Evolutionary conservation across 345 rosid genomes (phyloP).

Genomic region (Geranium brycei): DNA sequence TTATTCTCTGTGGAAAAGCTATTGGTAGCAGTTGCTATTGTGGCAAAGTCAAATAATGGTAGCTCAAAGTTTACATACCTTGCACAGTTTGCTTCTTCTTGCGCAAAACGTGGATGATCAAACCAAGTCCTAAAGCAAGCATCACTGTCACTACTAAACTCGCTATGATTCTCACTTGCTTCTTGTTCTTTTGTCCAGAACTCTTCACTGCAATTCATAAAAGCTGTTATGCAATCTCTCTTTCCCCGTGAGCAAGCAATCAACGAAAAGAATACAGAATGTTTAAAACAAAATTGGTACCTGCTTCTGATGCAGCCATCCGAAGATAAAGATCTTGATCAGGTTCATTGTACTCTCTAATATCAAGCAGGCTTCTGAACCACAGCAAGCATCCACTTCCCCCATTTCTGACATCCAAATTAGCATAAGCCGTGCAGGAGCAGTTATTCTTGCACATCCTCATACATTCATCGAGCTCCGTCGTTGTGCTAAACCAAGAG

Average conservation of each 20-base stretch:
- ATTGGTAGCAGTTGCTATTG: conserved; percentile 6
- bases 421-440: conserved; percentile 35
- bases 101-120: not conserved
- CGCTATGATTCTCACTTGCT: too few relatives aligned
- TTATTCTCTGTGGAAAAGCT: conserved; percentile 4
- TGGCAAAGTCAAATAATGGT: conserved; percentile 6
- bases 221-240: too few relatives aligned
- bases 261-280: too few relatives aligned
- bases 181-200: too few relatives aligned
- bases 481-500: conserved; percentile 14
- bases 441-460: conserved; percentile 26
- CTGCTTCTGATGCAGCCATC: conserved; percentile 31
- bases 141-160: not conserved
- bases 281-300: conserved; percentile 6
- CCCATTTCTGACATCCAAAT: conserved; percentile 13
- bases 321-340: conserved; percentile 21
- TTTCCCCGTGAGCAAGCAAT: too few relatives aligned
- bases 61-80: conserved; percentile 5
- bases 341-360: conserved; percentile 15
- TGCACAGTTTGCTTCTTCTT: too few relatives aligned
- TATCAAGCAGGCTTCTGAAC: conserved; percentile 23
- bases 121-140: not conserved
- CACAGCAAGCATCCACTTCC: conserved; percentile 37
- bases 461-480: conserved; percentile 19
- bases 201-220: too few relatives aligned